Conservation (phyloP, 1,284 basidiomycete species). For the Agaricales sp. region DNA sequence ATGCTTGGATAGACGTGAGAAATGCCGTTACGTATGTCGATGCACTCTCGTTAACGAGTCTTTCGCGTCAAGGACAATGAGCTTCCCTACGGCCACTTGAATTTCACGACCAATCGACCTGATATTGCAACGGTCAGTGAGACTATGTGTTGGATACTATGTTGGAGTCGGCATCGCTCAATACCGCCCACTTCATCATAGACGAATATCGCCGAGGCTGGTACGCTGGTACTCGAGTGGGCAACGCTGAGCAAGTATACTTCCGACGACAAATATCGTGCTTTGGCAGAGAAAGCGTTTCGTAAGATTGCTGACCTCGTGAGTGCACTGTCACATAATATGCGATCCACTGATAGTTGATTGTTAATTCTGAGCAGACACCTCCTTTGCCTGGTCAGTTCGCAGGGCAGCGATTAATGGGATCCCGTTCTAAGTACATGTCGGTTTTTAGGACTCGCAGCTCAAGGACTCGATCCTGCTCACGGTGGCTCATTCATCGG, state of each 20-base stretch:
- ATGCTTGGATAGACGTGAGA: slow-evolving; percentile 29
- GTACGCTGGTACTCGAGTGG: slow-evolving; percentile 41
- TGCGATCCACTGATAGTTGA: too few species aligned
- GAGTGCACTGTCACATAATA: slow-evolving; percentile 11
- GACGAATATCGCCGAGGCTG: slow-evolving; percentile 58
- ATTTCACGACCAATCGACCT: slow-evolving; percentile 27
- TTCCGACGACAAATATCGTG: slow-evolving; percentile 44
- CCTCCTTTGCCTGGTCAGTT: slow-evolving; percentile 29
- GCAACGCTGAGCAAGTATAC: slow-evolving; percentile 36
- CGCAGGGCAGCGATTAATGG: neutral
- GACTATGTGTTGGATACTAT: neutral
- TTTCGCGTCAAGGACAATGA: slow-evolving; percentile 25
- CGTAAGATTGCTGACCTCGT: slow-evolving; percentile 38
- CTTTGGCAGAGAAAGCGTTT: slow-evolving; percentile 39
- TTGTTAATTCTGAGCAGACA: slow-evolving; percentile 26
- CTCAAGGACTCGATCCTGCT: slow-evolving; percentile 48
- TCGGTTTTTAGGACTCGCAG: slow-evolving; percentile 34
- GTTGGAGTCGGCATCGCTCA: neutral
- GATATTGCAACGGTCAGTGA: slow-evolving; percentile 20
- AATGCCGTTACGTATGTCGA: slow-evolving; percentile 8
- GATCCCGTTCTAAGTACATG: slow-evolving; percentile 1
- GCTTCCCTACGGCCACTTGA: slow-evolving; percentile 27
- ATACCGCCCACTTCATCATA: too few species aligned
- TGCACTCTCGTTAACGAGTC: neutral
- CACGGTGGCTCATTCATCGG: slow-evolving; percentile 39